Percentiles rank a stretch among this genome's conserved stretches.
These are phyloP conservation scores for Boechera stricta DNA, from an alignment of 345 rosid species.

Conservation along the genomic window DNA sequence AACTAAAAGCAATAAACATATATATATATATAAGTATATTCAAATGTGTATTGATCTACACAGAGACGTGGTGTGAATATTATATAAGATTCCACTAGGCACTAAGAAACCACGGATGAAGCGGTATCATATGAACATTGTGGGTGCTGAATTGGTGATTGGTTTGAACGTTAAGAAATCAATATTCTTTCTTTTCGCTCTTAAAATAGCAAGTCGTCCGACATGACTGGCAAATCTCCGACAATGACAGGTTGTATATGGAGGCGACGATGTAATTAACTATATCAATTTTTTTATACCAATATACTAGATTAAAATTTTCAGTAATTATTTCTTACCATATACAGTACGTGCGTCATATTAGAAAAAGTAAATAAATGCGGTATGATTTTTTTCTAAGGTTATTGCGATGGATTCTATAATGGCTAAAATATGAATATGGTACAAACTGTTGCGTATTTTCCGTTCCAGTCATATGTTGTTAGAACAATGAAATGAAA, in stretches of 20 bases:
- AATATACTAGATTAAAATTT: not conserved
- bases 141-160: slow-evolving; percentile 10
- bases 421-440: not conserved
- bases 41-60: not conserved
- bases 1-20: not conserved
- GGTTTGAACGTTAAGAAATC: slow-evolving; percentile 24
- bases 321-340: not conserved
- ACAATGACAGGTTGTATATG: slow-evolving; percentile 23
- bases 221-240: slow-evolving; percentile 24
- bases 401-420: not conserved
- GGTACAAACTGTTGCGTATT: not conserved
- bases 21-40: not conserved
- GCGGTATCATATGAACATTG: not conserved
- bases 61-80: slow-evolving; percentile 16
- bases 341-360: not conserved
- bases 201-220: slow-evolving; percentile 27
- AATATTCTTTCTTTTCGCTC: not conserved
- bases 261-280: not conserved
- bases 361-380: not conserved
- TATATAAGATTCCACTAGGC: slow-evolving; percentile 1
- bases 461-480: not conserved
- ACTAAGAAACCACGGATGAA: not conserved
- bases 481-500: not conserved
- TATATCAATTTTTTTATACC: not conserved
- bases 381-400: not conserved